phyloP scores from a whole-genome alignment of 176 grass and related monocot species.

The Paspalum notatum region DNA sequence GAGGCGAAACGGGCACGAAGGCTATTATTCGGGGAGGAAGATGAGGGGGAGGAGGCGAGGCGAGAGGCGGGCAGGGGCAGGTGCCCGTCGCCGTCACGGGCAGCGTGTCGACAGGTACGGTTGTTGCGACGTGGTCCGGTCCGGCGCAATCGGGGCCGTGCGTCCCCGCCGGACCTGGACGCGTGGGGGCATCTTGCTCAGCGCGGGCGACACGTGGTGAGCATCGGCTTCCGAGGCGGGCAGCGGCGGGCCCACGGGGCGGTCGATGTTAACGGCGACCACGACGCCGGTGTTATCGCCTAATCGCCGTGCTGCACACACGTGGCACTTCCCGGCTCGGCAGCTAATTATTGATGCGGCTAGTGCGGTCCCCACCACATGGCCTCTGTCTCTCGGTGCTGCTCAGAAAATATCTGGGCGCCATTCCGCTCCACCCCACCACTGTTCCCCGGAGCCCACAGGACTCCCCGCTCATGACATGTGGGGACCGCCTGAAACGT shows the following conservation, averaged over 20 bases:
- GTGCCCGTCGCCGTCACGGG: conserved; percentile 65
- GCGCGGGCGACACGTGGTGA: conserved; percentile 13
- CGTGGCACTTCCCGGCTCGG: conserved; percentile 36
- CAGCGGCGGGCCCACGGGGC: not conserved
- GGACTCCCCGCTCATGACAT: fast-evolving
- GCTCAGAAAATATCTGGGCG: conserved; percentile 43
- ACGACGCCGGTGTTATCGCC: conserved; percentile 46
- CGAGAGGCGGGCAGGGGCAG: conserved; percentile 27
- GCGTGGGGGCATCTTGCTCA: not conserved
- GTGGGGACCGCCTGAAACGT: fast-evolving
- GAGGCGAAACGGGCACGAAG: conserved; percentile 35
- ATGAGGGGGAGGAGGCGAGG: not conserved
- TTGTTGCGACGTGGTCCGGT: conserved; percentile 37
- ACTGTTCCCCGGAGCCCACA: not conserved
- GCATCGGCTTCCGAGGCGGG: not conserved
- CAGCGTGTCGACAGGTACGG: conserved; percentile 49
- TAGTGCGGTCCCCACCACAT: conserved; percentile 37
- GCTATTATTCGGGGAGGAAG: conserved; percentile 15
- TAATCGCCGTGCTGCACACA: conserved; percentile 26
- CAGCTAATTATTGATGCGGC: conserved; percentile 48
- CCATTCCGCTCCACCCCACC: not conserved
- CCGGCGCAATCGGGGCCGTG: conserved; percentile 36
- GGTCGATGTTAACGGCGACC: conserved; percentile 40
- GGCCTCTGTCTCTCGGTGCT: conserved; percentile 30
- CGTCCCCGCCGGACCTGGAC: conserved; percentile 5